Percentiles rank a stretch among this genome's conserved stretches.
Evolutionary conservation across 2,329 filamentous ascomycete genomes (phyloP).

Genomic region (Botrytis hyacinthi): DNA sequence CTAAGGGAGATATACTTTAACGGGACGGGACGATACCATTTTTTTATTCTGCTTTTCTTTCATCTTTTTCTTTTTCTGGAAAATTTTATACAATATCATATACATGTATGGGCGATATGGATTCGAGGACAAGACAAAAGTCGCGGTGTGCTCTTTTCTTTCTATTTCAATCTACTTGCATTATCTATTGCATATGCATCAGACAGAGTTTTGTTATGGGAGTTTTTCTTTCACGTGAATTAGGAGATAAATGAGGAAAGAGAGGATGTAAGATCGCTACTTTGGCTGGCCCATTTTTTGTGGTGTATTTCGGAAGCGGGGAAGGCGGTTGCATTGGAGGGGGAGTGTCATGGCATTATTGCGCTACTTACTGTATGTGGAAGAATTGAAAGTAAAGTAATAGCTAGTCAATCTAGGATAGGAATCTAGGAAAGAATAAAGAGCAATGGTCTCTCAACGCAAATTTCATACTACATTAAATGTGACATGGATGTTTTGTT

Average conservation of each 20-base stretch:
- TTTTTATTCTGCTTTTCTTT: not conserved
- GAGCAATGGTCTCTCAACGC: slow-evolving; percentile 3
- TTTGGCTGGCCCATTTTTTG: slow-evolving; percentile 13
- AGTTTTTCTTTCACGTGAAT: not conserved
- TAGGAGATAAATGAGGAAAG: not conserved
- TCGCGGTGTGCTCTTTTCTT: not conserved
- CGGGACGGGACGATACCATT: slow-evolving; percentile 21
- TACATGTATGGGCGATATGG: not conserved
- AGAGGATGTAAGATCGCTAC: not conserved
- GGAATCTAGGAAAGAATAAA: not conserved
- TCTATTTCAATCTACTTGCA: not conserved
- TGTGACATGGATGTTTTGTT: not conserved
- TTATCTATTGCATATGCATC: slow-evolving; percentile 8
- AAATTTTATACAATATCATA: slow-evolving; percentile 7
- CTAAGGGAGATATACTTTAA: slow-evolving; percentile 18
- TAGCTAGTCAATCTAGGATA: not conserved
- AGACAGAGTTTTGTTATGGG: not conserved
- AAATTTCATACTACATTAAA: not conserved
- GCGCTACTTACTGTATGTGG: slow-evolving; percentile 3
- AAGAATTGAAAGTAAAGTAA: not conserved
- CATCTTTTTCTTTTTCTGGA: not conserved
- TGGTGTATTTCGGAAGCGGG: not conserved
- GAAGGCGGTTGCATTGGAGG: not conserved
- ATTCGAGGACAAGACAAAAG: slow-evolving; percentile 9
- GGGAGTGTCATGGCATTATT: not conserved